These are phyloP conservation scores for Dillenia suffruticosa DNA, from an alignment of 164 flowering plant genomes.

Conservation along the genomic window DNA sequence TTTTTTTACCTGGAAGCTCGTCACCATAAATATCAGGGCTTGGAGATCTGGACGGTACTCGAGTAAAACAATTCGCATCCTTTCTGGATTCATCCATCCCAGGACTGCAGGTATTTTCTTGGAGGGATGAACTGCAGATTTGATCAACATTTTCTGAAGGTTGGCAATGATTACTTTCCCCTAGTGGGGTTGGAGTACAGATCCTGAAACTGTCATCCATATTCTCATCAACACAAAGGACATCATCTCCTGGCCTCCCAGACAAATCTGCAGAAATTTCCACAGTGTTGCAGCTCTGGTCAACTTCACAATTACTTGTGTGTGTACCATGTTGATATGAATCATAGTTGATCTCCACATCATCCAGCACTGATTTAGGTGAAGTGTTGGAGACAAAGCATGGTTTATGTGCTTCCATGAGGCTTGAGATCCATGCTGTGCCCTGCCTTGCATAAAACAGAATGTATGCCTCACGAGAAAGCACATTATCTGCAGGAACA, in stretches of 20 bases:
- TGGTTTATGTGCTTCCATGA: constrained; percentile 32
- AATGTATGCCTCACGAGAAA: constrained; percentile 74
- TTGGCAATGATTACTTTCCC: not conserved
- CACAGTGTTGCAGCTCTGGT: constrained; percentile 11
- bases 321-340: constrained; percentile 10
- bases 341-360: constrained; percentile 10
- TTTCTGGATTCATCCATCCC: not conserved
- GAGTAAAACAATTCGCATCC: constrained; percentile 9
- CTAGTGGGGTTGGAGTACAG: constrained; percentile 2
- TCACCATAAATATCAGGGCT: constrained; percentile 33
- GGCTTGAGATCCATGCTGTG: constrained; percentile 69
- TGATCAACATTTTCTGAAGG: not conserved
- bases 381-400: constrained; percentile 27
- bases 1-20: constrained; percentile 42
- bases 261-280: too few relatives aligned
- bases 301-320: not conserved
- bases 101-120: constrained; percentile 2
- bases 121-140: not conserved
- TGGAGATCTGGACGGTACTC: constrained; percentile 36
- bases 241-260: constrained; percentile 1
- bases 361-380: constrained; percentile 66
- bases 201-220: not conserved
- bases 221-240: not conserved
- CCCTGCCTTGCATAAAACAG: constrained; percentile 75
- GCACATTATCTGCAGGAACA: constrained; percentile 43